phyloP scores from a whole-genome alignment of 805 yeast species.

The Saccharomycopsis babjevae region DNA sequence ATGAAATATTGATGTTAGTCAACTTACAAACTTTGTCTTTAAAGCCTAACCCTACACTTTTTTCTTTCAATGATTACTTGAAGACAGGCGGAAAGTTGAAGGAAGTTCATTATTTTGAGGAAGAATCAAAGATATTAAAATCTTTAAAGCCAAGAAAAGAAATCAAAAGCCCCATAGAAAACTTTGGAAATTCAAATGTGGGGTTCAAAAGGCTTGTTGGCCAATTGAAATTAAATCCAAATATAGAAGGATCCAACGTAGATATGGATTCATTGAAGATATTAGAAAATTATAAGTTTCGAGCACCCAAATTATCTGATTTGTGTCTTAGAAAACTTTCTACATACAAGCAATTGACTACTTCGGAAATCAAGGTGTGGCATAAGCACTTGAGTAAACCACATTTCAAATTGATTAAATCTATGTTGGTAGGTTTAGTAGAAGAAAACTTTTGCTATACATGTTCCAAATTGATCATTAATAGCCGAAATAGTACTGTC shows the following conservation, averaged over 20 bases:
- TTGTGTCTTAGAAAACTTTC: conserved; percentile 12
- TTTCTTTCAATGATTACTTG: conserved; percentile 4
- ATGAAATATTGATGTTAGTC: conserved; percentile 8
- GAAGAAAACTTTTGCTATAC: conserved; percentile 12
- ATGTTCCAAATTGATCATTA: conserved; percentile 8
- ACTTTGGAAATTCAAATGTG: conserved; percentile 1
- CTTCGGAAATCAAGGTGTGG: conserved; percentile 14
- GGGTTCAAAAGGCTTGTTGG: conserved; percentile 6
- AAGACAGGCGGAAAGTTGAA: conserved; percentile 1
- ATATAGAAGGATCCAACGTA: background rate
- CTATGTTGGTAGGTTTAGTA: conserved; percentile 1
- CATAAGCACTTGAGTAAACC: conserved; percentile 2
- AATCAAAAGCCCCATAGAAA: background rate
- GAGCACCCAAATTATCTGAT: conserved; percentile 13
- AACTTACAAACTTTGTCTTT: conserved; percentile 14
- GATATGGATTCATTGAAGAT: background rate
- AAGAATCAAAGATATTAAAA: background rate
- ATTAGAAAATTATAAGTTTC: background rate
- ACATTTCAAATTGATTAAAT: conserved; percentile 9
- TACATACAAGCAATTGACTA: conserved; percentile 10
- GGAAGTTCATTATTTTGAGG: background rate
- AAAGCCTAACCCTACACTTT: conserved; percentile 14
- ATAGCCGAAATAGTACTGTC: background rate
- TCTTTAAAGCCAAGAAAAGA: background rate
- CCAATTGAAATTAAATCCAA: conserved; percentile 6